A percentile compares a stretch with the other conserved stretches of the same genome.
Evolutionary conservation across 75 land plant genomes (phyloP).

Genomic region (Pinus albicaulis): DNA sequence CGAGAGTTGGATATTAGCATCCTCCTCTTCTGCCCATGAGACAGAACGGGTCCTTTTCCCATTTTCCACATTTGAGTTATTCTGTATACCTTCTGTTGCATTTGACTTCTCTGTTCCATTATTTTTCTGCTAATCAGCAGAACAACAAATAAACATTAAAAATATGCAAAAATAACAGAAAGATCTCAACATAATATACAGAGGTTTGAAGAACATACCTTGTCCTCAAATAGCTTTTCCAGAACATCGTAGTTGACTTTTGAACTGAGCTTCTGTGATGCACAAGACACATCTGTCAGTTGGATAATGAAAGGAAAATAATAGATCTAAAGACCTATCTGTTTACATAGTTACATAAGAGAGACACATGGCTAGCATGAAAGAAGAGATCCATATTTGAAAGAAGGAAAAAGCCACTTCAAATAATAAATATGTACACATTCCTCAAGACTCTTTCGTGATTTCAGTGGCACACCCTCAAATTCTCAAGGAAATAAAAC

Average conservation of each 20-base stretch:
- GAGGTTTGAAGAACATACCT: constrained; percentile 19
- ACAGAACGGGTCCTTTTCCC: not conserved
- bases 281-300: not conserved
- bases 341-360: not conserved
- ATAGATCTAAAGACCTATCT: not conserved
- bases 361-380: not conserved
- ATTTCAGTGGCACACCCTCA: not conserved
- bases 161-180: not conserved
- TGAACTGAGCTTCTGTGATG: constrained; percentile 60
- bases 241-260: constrained; percentile 63
- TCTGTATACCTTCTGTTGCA: not conserved
- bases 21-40: constrained; percentile 4
- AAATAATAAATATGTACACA: not conserved
- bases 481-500: not conserved
- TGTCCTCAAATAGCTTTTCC: constrained; percentile 65
- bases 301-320: constrained; percentile 9
- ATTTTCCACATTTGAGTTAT: not conserved
- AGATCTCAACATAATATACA: not conserved
- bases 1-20: not conserved
- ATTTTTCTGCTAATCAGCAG: constrained; percentile 4
- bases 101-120: not conserved
- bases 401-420: not conserved
- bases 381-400: not conserved
- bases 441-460: not conserved
- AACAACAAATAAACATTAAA: not conserved